Evolutionary conservation across 768 basidiomycete genomes (phyloP), one percentile per base, ranked within the genome.

Genomic region (Tulasnella sp.): DNA sequence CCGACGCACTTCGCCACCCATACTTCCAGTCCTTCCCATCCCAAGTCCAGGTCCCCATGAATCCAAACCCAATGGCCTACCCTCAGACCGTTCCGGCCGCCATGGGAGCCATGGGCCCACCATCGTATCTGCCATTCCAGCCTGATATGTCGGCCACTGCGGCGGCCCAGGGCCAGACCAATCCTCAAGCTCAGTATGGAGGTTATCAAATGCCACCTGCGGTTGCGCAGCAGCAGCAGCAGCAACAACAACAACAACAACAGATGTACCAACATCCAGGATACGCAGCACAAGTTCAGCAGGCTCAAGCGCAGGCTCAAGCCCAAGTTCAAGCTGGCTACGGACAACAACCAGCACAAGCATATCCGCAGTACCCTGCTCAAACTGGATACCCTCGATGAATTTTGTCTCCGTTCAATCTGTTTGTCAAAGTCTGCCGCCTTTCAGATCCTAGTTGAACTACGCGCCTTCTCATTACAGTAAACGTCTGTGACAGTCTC

Each of bases 1-100:
- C 84, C 9, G 88, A 97, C 46, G 92, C 94, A 0, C 80, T 98
- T 58, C 81, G 79, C 7, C 96, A 99, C 66, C 88, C 91, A 0
- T 97, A 97, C 71, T 96, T 97, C 71, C 38, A 52, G 19, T 43
- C 54, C 19, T 56, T 43, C 54, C 34, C 34, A 12, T 29, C 41
- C 22, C 15, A 29, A 7, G 27, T 43, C 21, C n/a, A 30, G 41
- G 25, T 24, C 27, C 49, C 49, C 17, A 24, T 51, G 22, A 30
- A 30, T 9, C 21, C 21, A 30, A 51, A 51, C 54, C 54, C 42
- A 25, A 24, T 24, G 44, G n/a, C 44, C 9, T 43, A 56, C 44
- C 54, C 54, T 22, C 52, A 53, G 52, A 31, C 1, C 17, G 42
- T 53, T 27, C 52, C 27, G 34, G 25, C 42, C 24, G 41, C 44